Conservation (phyloP, 1,284 basidiomycete species). For the Malassezia nana region DNA sequence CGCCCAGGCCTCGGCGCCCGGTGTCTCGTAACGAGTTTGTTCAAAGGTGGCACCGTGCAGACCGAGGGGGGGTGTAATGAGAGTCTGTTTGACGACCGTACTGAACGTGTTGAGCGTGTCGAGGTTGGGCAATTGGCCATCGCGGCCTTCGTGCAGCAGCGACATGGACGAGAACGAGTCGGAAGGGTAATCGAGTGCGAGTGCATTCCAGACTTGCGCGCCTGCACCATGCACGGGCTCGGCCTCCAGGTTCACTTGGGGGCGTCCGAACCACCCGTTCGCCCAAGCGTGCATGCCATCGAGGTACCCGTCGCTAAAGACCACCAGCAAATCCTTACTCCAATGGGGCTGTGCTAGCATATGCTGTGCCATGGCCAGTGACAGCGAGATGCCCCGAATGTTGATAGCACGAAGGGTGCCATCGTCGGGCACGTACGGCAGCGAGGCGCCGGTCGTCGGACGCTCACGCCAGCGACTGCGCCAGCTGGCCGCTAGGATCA, state of each 20-base stretch:
- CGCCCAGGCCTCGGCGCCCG: background rate
- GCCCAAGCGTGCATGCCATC: conserved; percentile 90
- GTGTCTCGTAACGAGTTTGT: background rate
- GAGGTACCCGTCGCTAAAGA: conserved; percentile 76
- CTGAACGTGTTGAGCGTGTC: conserved; percentile 78
- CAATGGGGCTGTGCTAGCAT: conserved; percentile 52
- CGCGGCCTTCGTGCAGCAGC: conserved; percentile 84
- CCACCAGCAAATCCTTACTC: conserved; percentile 66
- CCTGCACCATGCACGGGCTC: conserved; percentile 53
- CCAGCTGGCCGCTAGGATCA: conserved; percentile 50
- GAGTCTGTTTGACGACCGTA: conserved; percentile 62
- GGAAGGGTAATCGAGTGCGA: conserved; percentile 88
- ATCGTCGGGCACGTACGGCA: conserved; percentile 12
- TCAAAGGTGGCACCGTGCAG: conserved; percentile 10
- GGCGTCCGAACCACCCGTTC: conserved; percentile 64
- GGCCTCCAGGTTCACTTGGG: conserved; percentile 60
- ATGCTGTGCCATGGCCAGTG: conserved; percentile 72
- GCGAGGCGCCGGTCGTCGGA: conserved; percentile 3
- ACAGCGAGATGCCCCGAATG: conserved; percentile 70
- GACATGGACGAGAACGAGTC: conserved; percentile 92
- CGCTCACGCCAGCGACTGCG: conserved; percentile 21
- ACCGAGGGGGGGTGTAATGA: background rate
- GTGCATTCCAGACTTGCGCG: conserved; percentile 64
- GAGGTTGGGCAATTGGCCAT: conserved; percentile 89
- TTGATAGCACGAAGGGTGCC: conserved; percentile 57